phyloP scores from a whole-genome alignment of 192 early-diverging fungal genomes.

The Backusella sp. region DNA sequence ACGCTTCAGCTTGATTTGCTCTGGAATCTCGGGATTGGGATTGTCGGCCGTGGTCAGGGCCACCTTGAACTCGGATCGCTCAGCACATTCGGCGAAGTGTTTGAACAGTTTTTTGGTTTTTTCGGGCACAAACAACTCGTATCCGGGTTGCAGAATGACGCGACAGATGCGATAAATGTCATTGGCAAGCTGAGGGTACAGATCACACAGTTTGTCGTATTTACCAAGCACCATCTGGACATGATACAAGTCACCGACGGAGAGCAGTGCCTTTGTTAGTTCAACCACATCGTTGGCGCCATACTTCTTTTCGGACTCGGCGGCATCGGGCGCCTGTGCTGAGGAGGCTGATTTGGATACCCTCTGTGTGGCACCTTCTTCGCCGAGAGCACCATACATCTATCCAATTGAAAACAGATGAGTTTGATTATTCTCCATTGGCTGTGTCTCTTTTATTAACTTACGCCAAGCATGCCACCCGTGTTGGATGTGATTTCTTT shows the following conservation, averaged over 20 bases:
- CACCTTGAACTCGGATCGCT: conserved; percentile 19
- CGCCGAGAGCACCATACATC: conserved; percentile 31
- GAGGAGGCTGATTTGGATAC: neutral
- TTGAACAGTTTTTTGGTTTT: conserved; percentile 19
- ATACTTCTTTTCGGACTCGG: neutral
- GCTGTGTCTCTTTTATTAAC: neutral
- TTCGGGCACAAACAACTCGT: conserved; percentile 43
- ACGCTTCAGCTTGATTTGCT: conserved; percentile 9
- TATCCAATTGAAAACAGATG: neutral
- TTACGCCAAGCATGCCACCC: conserved; percentile 19
- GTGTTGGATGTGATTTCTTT: conserved; percentile 27
- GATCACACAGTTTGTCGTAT: conserved; percentile 46
- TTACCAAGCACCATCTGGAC: conserved; percentile 52
- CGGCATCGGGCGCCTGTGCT: neutral
- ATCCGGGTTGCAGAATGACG: conserved; percentile 56
- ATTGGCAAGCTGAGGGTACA: conserved; percentile 60
- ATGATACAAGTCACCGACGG: conserved; percentile 59
- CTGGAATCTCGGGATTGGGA: neutral
- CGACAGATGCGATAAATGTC: conserved; percentile 60
- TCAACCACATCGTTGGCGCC: conserved; percentile 62
- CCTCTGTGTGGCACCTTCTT: conserved; percentile 29
- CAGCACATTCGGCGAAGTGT: conserved; percentile 22
- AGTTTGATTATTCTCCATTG: neutral
- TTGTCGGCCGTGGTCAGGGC: neutral
- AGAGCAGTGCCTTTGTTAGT: conserved; percentile 56